Evolutionary conservation across 176 grass and related monocot genomes (phyloP), one percentile per base, ranked within the genome.

Genomic region (Saccharum spontaneum): DNA sequence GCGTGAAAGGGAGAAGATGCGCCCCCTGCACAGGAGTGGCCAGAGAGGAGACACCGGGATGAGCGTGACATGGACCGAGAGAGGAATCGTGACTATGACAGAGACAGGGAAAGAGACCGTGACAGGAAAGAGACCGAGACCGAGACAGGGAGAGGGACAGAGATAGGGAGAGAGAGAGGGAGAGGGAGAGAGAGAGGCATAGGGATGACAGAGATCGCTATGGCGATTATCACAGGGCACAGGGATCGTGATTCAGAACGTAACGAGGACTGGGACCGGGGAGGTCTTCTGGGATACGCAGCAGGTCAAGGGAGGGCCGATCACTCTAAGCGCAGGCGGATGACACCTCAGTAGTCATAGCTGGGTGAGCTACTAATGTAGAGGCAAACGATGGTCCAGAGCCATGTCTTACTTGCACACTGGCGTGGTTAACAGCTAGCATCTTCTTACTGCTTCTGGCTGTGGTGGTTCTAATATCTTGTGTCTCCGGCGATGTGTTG

Each of bases 121-220:
- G 94, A 81, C 38, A 84, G 88, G 94, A 89, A 18, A 87, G 65
- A 48, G 90, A 84, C 63, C 45, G 61, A 43, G 86, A 92, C 4
- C 48, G 91, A 34, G 89, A 89, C 20, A 89, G 88, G n/a, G 94
- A 96, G 43, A 91, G 81, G 54, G 87, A 89, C 7, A 88, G 87
- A 24, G 90, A 82, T 0, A 83, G 66, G 2, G 85, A 88, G 2
- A 88, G 87, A 23, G 90, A 82, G 0, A 83, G 65, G 2, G 85
- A 88, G 2, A 77, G 82, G 62, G 92, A 94, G 12, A 92, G 90
- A 68, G 92, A 94, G 28, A 88, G 92, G 80, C 84, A 94, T 67
- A 77, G 82, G 76, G 95, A 97, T 87, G 92, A 94, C 39, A 97
- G 88, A 87, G 95, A 94, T 17, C 88, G 83, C n/a, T 31, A 89